Percentiles rank a stretch among this genome's conserved stretches.
These are phyloP conservation scores for Chaetoscypha palmicola DNA, from an alignment of 2,329 filamentous ascomycete genomes.

Conservation along the genomic window DNA sequence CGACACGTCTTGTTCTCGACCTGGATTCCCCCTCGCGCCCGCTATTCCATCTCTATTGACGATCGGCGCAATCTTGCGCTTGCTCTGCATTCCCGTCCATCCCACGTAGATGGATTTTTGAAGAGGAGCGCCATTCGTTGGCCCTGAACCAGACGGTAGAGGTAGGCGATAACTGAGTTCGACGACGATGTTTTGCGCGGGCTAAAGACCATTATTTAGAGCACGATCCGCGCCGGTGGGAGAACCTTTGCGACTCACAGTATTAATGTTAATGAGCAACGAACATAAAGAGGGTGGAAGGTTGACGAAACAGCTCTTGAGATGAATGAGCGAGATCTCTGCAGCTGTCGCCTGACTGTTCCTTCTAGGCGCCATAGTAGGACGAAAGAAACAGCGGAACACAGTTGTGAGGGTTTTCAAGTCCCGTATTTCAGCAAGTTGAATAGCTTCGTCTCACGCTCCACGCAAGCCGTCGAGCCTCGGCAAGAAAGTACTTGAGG, in stretches of 20 bases:
- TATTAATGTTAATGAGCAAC: constrained; percentile 81
- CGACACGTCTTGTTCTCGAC: constrained; percentile 67
- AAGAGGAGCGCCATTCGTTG: constrained; percentile 39
- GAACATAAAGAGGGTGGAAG: constrained; percentile 78
- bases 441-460: background rate
- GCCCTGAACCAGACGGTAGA: constrained; percentile 39
- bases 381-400: background rate
- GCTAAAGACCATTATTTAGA: constrained; percentile 39
- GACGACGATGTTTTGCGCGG: constrained; percentile 92
- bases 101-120: constrained; percentile 77
- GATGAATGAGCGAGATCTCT: constrained; percentile 71
- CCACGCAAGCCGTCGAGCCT: constrained; percentile 6
- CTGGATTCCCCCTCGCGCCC: constrained; percentile 46
- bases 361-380: constrained; percentile 28
- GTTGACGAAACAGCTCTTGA: constrained; percentile 94
- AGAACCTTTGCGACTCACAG: constrained; percentile 49
- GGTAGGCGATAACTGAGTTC: constrained; percentile 73
- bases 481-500: no score
- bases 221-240: background rate
- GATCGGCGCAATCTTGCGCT: constrained; percentile 67
- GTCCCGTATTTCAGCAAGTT: no score
- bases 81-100: constrained; percentile 98
- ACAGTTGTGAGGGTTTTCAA: no score
- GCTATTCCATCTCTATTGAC: constrained; percentile 68
- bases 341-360: constrained; percentile 61